Evolutionary conservation across 805 yeast genomes (phyloP).

Genomic region (Candida nanaspora): DNA sequence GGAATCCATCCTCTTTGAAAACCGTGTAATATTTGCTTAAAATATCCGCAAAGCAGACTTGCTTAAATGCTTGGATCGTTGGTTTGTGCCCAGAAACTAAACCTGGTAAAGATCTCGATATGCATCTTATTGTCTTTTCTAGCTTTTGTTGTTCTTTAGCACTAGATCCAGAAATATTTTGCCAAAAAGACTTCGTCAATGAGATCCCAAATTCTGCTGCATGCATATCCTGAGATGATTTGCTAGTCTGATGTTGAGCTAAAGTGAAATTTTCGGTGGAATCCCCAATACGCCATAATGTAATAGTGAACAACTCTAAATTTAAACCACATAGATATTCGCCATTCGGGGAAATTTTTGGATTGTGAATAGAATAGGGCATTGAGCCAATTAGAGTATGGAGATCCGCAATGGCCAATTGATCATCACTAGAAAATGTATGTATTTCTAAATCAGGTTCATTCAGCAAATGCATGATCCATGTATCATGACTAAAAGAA

Average conservation of each 20-base stretch:
- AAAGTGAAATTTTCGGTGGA: too few relatives aligned
- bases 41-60: slow-evolving; percentile 2
- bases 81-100: not conserved
- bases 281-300: not conserved
- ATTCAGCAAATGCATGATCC: not conserved
- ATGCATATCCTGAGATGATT: too few relatives aligned
- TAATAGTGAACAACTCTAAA: not conserved
- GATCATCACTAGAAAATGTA: not conserved
- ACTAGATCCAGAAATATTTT: not conserved
- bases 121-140: not conserved
- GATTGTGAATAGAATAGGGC: not conserved
- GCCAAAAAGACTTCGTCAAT: not conserved
- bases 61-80: not conserved
- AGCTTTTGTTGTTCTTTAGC: not conserved
- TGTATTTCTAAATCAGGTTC: not conserved
- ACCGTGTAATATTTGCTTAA: slow-evolving; percentile 13
- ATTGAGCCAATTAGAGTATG: not conserved
- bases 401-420: not conserved
- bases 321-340: not conserved
- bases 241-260: too few relatives aligned
- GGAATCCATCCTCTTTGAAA: slow-evolving; percentile 7
- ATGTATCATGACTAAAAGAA: not conserved
- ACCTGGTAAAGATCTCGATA: not conserved
- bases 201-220: too few relatives aligned
- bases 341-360: not conserved